These are phyloP conservation scores for Tuber melanosporum DNA, from an alignment of 495 filamentous ascomycete species.

Conservation along the genomic window DNA sequence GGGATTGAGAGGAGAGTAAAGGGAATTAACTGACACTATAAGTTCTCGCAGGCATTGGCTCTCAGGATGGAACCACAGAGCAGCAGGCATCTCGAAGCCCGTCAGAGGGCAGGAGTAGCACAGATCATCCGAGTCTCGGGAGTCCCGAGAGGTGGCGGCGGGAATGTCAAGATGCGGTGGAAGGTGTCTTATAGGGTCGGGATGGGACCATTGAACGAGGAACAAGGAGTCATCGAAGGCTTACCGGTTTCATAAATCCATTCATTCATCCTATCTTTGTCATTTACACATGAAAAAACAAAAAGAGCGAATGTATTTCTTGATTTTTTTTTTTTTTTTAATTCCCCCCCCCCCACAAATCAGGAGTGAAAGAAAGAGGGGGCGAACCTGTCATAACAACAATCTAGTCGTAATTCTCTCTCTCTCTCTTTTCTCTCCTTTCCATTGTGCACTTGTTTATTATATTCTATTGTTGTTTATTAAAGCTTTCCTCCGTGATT, in stretches of 20 bases:
- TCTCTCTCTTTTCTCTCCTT: neutral
- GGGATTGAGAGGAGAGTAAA: neutral
- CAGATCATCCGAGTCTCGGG: conserved; percentile 76
- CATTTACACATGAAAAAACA: neutral
- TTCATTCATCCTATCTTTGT: neutral
- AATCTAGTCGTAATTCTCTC: neutral
- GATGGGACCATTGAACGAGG: conserved; percentile 54
- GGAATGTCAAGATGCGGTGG: conserved; percentile 79
- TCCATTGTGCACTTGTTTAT: neutral
- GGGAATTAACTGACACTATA: conserved; percentile 10
- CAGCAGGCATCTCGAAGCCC: conserved; percentile 63
- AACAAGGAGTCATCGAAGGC: conserved; percentile 84
- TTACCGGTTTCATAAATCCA: conserved; percentile 58
- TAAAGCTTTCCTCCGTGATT: neutral
- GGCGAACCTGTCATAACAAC: neutral
- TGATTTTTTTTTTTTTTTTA: neutral
- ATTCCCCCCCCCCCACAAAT: neutral
- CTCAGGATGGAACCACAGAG: conserved; percentile 78
- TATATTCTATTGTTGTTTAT: neutral
- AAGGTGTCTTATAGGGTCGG: conserved; percentile 72
- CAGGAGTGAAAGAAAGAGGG: neutral
- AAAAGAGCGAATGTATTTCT: neutral
- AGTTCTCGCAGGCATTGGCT: conserved; percentile 58
- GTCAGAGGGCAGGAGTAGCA: conserved; percentile 69
- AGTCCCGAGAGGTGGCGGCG: conserved; percentile 62